A percentile compares a stretch with the other conserved stretches of the same genome.
Evolutionary conservation across 2,329 filamentous ascomycete genomes (phyloP).

Genomic region (Verticillium nubilum): DNA sequence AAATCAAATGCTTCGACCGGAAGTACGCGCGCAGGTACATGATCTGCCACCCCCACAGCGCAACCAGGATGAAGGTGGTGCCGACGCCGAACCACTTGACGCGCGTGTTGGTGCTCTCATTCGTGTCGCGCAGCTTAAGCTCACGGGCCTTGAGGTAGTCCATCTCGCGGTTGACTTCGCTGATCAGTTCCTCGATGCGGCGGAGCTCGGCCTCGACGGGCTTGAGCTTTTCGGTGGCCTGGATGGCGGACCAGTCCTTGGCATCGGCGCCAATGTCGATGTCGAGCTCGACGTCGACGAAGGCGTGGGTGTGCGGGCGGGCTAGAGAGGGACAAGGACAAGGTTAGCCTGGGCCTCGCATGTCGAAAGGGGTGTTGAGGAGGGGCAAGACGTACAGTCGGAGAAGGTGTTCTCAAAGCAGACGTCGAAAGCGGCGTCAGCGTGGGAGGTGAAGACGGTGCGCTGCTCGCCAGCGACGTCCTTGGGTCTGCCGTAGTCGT

Average conservation of each 20-base stretch:
- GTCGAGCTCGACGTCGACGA: conserved; percentile 80
- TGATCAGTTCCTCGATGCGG: conserved; percentile 84
- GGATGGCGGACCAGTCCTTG: conserved; percentile 96
- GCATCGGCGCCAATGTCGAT: conserved; percentile 96
- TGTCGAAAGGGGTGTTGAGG: not conserved
- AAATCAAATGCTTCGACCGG: conserved; percentile 42
- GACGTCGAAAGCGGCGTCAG: conserved; percentile 89
- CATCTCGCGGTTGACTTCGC: conserved; percentile 89
- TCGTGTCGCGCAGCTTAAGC: conserved; percentile 95
- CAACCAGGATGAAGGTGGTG: conserved; percentile 87
- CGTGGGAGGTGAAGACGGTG: conserved; percentile 89
- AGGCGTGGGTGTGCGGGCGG: conserved; percentile 39
- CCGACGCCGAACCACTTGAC: conserved; percentile 98
- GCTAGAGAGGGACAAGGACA: conserved; percentile 15
- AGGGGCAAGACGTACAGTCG: conserved; percentile 49
- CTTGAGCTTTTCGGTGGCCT: conserved; percentile 95
- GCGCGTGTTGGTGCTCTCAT: conserved; percentile 97
- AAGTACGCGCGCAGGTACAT: conserved; percentile 98
- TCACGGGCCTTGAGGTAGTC: conserved; percentile 87
- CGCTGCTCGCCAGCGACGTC: conserved; percentile 89
- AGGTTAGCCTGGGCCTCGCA: conserved; percentile 11
- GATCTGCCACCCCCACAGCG: conserved; percentile 92
- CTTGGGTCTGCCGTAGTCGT: conserved; percentile 89
- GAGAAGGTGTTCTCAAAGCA: conserved; percentile 86
- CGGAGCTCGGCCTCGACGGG: conserved; percentile 92